Conservation (phyloP, 2,329 filamentous ascomycete species). For the Dothidotthia symphoricarpi region DNA sequence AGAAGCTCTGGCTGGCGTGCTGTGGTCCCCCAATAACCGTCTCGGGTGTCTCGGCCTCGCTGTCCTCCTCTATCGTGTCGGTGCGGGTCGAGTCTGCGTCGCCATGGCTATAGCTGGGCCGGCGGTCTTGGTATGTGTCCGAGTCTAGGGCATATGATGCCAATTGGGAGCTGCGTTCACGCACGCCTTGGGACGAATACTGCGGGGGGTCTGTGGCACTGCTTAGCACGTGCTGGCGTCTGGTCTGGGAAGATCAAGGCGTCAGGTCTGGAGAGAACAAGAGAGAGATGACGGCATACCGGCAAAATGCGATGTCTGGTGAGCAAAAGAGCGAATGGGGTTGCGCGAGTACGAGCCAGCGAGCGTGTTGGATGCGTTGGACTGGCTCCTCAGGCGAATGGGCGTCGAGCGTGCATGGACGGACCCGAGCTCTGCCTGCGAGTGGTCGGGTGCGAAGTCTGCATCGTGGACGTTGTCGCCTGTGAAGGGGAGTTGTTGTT, state of each 20-base stretch:
- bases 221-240: conserved; percentile 23
- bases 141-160: conserved; percentile 70
- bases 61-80: conserved; percentile 61
- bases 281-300: conserved; percentile 45
- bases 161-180: conserved; percentile 83
- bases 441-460: conserved; percentile 26
- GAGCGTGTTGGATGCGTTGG: conserved; percentile 22
- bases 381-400: conserved; percentile 25
- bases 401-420: conserved; percentile 24
- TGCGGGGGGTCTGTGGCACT: conserved; percentile 63
- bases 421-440: conserved; percentile 23
- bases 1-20: conserved; percentile 20
- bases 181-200: conserved; percentile 72
- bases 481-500: conserved; percentile 32
- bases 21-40: conserved; percentile 25
- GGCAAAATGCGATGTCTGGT: conserved; percentile 60
- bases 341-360: conserved; percentile 47
- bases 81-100: conserved; percentile 35
- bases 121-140: conserved; percentile 32
- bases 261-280: too few species aligned
- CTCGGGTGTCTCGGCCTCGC: conserved; percentile 56
- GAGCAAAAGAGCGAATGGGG: conserved; percentile 70
- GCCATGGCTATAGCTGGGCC: conserved; percentile 24
- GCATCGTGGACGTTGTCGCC: conserved; percentile 29
- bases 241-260: too few species aligned